Percentiles rank a stretch among this genome's conserved stretches.
Conservation (phyloP, 352 stramenopile genomes). For the Peronospora destructor region DNA sequence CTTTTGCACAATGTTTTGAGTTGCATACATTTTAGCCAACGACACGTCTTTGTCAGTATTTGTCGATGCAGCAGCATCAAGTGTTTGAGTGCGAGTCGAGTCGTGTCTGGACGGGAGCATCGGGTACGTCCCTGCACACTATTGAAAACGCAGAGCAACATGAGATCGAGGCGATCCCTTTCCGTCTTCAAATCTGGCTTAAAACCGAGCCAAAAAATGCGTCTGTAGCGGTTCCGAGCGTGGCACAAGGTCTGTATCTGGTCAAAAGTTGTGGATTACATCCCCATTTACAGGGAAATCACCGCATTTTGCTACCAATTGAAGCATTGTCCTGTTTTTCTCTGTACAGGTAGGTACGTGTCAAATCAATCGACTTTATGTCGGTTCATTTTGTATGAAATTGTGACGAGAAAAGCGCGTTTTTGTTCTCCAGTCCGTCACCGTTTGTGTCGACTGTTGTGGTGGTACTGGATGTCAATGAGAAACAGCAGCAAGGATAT, state of each 20-base stretch:
- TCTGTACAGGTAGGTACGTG: conserved; percentile 51
- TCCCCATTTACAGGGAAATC: conserved; percentile 4
- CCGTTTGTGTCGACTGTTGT: conserved; percentile 48
- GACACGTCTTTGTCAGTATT: conserved; percentile 5
- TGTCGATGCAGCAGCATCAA: neutral
- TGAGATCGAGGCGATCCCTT: conserved; percentile 25
- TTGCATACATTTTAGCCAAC: conserved; percentile 15
- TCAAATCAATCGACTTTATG: no score
- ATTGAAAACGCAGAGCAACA: conserved; percentile 29
- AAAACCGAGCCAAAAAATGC: neutral
- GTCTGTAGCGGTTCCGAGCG: conserved; percentile 3
- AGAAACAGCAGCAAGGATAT: conserved; percentile 41
- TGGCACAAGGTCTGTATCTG: conserved; percentile 23
- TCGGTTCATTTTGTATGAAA: neutral
- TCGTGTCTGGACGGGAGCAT: conserved; percentile 39
- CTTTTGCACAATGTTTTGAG: conserved; percentile 29
- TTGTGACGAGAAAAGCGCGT: neutral
- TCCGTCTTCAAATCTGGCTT: conserved; percentile 25
- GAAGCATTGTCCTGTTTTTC: conserved; percentile 31
- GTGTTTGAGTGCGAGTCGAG: conserved; percentile 34
- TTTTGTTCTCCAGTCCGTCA: conserved; percentile 32
- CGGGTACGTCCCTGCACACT: conserved; percentile 19
- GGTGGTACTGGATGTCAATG: conserved; percentile 38
- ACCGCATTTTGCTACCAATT: conserved; percentile 28
- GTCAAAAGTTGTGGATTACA: conserved; percentile 3